Conservation (phyloP, 2,329 filamentous ascomycete genomes). For the Fusarium brachygibbosum region DNA sequence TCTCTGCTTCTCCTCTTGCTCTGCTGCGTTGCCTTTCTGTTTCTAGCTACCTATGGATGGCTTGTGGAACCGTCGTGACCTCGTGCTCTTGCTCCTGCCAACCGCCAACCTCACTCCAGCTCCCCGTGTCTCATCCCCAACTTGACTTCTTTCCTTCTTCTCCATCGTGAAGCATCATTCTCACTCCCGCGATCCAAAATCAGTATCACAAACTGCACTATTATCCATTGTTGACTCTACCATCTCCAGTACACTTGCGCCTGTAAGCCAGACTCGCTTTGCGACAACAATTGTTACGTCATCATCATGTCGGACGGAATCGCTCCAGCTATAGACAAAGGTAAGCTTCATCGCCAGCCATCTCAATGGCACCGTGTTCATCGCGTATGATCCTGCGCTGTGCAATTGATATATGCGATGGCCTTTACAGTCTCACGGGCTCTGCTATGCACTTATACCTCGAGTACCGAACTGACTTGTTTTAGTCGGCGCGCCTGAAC, state of each 20-base stretch:
- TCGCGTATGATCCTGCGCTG: slow-evolving; percentile 2
- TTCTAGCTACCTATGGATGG: slow-evolving; percentile 20
- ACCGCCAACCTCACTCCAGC: slow-evolving; percentile 42
- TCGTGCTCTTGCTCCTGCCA: slow-evolving; percentile 44
- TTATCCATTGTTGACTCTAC: slow-evolving; percentile 18
- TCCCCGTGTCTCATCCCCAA: slow-evolving; percentile 40
- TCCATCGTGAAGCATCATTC: slow-evolving; percentile 32
- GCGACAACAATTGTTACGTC: slow-evolving; percentile 51
- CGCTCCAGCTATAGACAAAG: slow-evolving; percentile 55
- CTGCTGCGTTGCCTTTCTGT: slow-evolving; percentile 8
- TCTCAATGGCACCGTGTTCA: slow-evolving; percentile 22
- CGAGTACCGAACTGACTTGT: slow-evolving; percentile 30
- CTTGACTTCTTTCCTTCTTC: slow-evolving; percentile 38
- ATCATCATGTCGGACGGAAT: slow-evolving; percentile 55
- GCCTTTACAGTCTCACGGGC: neutral
- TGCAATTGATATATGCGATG: slow-evolving; percentile 39
- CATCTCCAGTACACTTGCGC: slow-evolving; percentile 24
- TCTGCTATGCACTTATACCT: slow-evolving; percentile 1
- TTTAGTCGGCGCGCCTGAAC: slow-evolving; percentile 51
- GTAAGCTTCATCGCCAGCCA: slow-evolving; percentile 46
- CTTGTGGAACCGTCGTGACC: slow-evolving; percentile 52
- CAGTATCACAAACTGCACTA: slow-evolving; percentile 21
- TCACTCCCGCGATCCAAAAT: slow-evolving; percentile 18
- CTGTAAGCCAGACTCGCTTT: slow-evolving; percentile 35
- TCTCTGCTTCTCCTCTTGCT: slow-evolving; percentile 24